Base-by-base conservation (phyloP, 1,284 basidiomycete species). In the Tilletia setariae region DNA sequence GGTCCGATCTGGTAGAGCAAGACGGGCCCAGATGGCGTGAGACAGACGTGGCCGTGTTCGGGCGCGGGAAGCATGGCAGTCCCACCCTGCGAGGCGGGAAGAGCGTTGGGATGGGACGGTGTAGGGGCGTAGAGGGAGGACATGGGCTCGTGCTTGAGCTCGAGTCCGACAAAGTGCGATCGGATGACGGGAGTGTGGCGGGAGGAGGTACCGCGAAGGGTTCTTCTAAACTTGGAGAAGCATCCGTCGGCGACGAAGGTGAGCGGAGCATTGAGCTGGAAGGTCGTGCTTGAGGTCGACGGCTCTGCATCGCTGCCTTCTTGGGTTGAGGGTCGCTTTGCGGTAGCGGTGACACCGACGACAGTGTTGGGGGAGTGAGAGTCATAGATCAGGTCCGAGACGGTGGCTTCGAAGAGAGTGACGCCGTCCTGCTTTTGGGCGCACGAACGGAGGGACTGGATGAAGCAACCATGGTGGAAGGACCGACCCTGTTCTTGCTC, bases 381-480 rank as follows among this genome's bases (percentile, higher is more conserved):
- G 21, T 74, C 74, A 23, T 77, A 75, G 47, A 77, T n/a, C 30
- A 80, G 70, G 44, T 79, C 75, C 8, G 71, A 67, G 6, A 78
- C 80, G 2, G 76, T 77, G 0, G 79, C 75, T 68, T 82, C 74
- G 59, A 70, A 69, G 1, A 72, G 62, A 4, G 73, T 76, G 25
- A 82, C 79, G 63, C 74, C 76, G 13, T 42, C 42, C 59, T 79
- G 73, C 83, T 28, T 77, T 67, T 83, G 85, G 46, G 91, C 91
- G 69, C 89, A 89, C 53, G 85, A 85, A 44, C 94, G 86, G 63
- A 98, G 84, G 19, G 87, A 86, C 86, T 90, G 89, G 71, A 98
- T 89, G 76, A 98, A 94, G 67, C 88, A 86, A n/a, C 95, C 95
- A 81, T 98, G 94, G 84, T 98, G 94, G 84, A 98, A 98, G 71